Percentiles rank a stretch among this genome's conserved stretches.
phyloP scores from a whole-genome alignment of 495 filamentous ascomycete species.

The Daldinia childiae region DNA sequence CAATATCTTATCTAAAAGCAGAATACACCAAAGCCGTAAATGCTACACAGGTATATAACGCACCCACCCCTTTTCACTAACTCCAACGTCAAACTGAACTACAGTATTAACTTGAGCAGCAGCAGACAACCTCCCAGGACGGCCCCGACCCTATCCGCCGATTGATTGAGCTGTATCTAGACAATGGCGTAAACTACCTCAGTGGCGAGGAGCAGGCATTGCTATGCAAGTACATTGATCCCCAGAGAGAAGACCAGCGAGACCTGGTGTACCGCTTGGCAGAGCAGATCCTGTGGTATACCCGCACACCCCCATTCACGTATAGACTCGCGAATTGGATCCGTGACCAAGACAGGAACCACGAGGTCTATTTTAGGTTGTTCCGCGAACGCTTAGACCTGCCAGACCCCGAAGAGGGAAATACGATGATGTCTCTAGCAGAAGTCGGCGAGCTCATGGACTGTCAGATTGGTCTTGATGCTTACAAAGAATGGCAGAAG shows the following conservation, averaged over 20 bases:
- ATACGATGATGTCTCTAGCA: constrained; percentile 16
- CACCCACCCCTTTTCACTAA: too few relatives aligned
- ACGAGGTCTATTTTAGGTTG: neutral
- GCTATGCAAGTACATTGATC: constrained; percentile 9
- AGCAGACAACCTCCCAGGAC: too few relatives aligned
- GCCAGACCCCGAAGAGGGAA: neutral
- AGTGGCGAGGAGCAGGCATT: neutral
- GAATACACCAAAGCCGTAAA: too few relatives aligned
- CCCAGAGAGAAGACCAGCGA: neutral
- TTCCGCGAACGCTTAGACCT: constrained; percentile 3
- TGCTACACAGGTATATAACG: too few relatives aligned
- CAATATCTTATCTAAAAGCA: too few relatives aligned
- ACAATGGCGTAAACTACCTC: constrained; percentile 2
- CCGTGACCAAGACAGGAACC: neutral
- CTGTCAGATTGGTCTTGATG: constrained; percentile 41
- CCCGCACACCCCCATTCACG: neutral
- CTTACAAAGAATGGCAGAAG: constrained; percentile 52
- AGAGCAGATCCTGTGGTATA: neutral
- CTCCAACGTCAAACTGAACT: too few relatives aligned
- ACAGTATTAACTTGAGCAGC: too few relatives aligned
- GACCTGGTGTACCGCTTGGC: constrained; percentile 17
- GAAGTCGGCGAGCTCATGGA: constrained; percentile 42
- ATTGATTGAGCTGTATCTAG: neutral
- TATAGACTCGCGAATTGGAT: constrained; percentile 17
- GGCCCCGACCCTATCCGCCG: neutral